These are phyloP conservation scores for Cylindrotheca fusiformis DNA, from an alignment of 108 stramenopile species.

Conservation along the genomic window DNA sequence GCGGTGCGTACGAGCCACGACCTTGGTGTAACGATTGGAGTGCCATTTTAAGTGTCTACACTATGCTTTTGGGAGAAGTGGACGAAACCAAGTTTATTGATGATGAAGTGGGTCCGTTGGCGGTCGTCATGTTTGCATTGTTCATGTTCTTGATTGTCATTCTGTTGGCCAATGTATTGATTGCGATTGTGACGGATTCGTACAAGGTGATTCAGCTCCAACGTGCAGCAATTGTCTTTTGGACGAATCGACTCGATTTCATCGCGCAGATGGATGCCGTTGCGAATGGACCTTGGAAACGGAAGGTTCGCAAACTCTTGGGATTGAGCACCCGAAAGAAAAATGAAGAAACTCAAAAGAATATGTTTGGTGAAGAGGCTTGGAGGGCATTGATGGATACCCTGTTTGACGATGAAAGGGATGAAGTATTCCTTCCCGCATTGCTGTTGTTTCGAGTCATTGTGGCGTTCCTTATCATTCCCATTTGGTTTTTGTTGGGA, in stretches of 20 bases:
- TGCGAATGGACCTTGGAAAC: constrained; percentile 45
- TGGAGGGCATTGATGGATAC: constrained; percentile 40
- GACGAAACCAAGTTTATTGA: constrained; percentile 36
- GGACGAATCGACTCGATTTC: constrained; percentile 76
- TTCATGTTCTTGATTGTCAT: constrained; percentile 72
- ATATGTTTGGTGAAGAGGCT: constrained; percentile 43
- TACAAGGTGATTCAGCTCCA: constrained; percentile 75
- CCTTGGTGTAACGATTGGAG: constrained; percentile 54
- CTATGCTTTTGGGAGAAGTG: constrained; percentile 55
- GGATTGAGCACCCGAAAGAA: constrained; percentile 8
- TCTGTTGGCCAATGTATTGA: constrained; percentile 55
- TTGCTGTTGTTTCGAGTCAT: constrained; percentile 35
- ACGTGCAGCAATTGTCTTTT: constrained; percentile 77
- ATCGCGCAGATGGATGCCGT: constrained; percentile 69
- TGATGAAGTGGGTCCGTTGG: constrained; percentile 25
- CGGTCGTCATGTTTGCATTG: constrained; percentile 38
- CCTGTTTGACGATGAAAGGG: constrained; percentile 56
- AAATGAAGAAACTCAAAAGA: not conserved
- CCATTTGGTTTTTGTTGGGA: constrained; percentile 67
- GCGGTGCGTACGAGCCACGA: constrained; percentile 11
- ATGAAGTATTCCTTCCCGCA: not conserved
- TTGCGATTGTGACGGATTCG: constrained; percentile 66
- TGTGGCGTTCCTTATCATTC: constrained; percentile 47
- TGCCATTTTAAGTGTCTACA: constrained; percentile 62
- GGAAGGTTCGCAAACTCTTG: constrained; percentile 9